Conservation (phyloP, 2,329 filamentous ascomycete genomes). For the Coccinonectria pachysandricola region DNA sequence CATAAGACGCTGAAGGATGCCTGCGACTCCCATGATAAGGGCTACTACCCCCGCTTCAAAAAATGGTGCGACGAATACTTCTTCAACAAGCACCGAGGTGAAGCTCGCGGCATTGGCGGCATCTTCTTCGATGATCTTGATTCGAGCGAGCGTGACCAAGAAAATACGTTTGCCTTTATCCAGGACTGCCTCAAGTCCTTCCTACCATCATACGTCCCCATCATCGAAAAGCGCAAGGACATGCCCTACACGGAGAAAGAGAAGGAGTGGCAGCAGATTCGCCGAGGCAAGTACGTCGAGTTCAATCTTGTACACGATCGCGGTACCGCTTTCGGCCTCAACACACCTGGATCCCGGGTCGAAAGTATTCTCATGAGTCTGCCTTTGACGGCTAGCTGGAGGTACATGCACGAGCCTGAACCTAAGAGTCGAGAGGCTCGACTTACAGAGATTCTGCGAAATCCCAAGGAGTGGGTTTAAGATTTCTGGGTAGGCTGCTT, state of each 20-base stretch:
- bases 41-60: constrained; percentile 91
- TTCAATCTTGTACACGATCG: constrained; percentile 97
- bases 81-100: constrained; percentile 79
- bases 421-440: constrained; percentile 68
- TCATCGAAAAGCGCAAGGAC: constrained; percentile 78
- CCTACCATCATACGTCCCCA: constrained; percentile 81
- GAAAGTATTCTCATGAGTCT: constrained; percentile 98
- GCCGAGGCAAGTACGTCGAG: constrained; percentile 91
- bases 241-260: constrained; percentile 80
- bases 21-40: constrained; percentile 86
- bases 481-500: too few relatives aligned
- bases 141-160: constrained; percentile 72
- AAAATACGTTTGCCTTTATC: constrained; percentile 82
- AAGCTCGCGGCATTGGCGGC: constrained; percentile 79
- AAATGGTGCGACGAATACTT: constrained; percentile 99
- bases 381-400: constrained; percentile 85
- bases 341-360: constrained; percentile 80
- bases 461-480: constrained; percentile 58
- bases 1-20: constrained; percentile 86
- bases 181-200: constrained; percentile 80
- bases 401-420: constrained; percentile 85
- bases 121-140: constrained; percentile 99
- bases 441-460: constrained; percentile 60
- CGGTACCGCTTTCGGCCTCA: constrained; percentile 86
- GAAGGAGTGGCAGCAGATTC: constrained; percentile 94